These are phyloP conservation scores for Fallopia convolvulus DNA, from an alignment of 148 eudicot genomes.

Conservation along the genomic window DNA sequence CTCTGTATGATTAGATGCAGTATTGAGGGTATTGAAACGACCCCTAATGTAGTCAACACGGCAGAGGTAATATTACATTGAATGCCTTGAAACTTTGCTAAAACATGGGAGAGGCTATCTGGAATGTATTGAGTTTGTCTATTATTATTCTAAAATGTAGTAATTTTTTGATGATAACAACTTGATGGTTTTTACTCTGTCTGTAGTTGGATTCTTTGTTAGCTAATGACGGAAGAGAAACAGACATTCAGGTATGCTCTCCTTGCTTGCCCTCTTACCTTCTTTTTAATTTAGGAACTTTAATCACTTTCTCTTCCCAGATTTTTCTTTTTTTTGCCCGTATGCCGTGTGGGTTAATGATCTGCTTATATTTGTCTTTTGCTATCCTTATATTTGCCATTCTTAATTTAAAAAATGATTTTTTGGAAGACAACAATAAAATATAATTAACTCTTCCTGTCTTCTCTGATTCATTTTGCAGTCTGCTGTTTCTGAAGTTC, in stretches of 20 bases:
- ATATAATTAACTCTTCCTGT: background rate
- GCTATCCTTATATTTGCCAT: background rate
- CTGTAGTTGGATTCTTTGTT: constrained; percentile 71
- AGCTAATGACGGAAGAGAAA: constrained; percentile 48
- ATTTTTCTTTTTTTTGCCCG: background rate
- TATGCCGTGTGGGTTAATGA: background rate
- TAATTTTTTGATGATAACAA: background rate
- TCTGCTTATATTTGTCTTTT: background rate
- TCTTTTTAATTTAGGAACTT: background rate
- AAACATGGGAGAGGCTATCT: background rate
- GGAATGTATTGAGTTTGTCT: constrained; percentile 13
- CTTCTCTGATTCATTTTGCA: constrained; percentile 10
- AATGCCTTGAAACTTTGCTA: background rate
- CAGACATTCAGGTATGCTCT: constrained; percentile 68
- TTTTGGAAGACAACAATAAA: background rate
- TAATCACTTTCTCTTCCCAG: background rate
- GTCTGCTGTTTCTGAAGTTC: constrained; percentile 47
- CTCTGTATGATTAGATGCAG: background rate
- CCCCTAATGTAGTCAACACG: background rate
- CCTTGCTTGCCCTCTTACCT: background rate
- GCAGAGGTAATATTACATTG: background rate
- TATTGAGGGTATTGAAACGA: background rate
- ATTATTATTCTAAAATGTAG: background rate
- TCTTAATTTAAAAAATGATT: background rate
- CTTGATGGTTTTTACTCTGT: background rate